Base-by-base conservation (phyloP, 2,329 filamentous ascomycete genomes). In the Sporothrix protearum region DNA sequence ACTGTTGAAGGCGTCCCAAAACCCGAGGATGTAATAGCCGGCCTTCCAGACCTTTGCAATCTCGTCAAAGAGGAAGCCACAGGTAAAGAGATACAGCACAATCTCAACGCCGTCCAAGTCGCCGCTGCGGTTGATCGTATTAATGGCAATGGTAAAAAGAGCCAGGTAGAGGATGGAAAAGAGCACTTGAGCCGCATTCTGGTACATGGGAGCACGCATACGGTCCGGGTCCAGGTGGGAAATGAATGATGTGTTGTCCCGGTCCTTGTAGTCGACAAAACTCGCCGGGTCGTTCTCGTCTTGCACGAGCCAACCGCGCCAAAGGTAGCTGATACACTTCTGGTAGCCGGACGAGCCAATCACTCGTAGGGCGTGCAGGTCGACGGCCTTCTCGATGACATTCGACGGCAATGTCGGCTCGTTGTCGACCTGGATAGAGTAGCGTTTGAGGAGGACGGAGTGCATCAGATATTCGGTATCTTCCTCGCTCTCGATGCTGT, bases 1-100 rank as follows among this genome's bases (percentile, higher is more conserved):
- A 33, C 88, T 87, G 80, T 99, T 99, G 84, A 99, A 97, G 30
- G 92, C 92, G 77, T 97, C 97, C 96, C 96, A 98, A 80, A 99
- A 99, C 25, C 93, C 91, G 71, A 99, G 85, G 77, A 98, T 98
- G 77, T 91, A 92, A 73, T 92, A 88, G 10, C 96, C 96, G 16
- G 97, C 92, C 80, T 99, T 99, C 88, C 93, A 97, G 76, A 97
- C 88, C 80, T 99, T 99, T 78, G 89, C 83, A 0, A 90, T 75
- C 78, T 98, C 96, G 78, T 99, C 95, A 76, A 90, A 94, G 42
- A 97, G 87, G 80, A 96, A 99, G 28, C 93, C 94, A 4, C 95
- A 80, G 0, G 96, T 98, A 83, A 99, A 97, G 74, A 95, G 79
- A 78, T 99, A 99, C 12, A 99, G 85, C 19, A 96, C 82, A 0